Evolutionary conservation across 495 filamentous ascomycete genomes (phyloP), one percentile per base, ranked within the genome.

Genomic region (Polyplosphaeria fusca): DNA sequence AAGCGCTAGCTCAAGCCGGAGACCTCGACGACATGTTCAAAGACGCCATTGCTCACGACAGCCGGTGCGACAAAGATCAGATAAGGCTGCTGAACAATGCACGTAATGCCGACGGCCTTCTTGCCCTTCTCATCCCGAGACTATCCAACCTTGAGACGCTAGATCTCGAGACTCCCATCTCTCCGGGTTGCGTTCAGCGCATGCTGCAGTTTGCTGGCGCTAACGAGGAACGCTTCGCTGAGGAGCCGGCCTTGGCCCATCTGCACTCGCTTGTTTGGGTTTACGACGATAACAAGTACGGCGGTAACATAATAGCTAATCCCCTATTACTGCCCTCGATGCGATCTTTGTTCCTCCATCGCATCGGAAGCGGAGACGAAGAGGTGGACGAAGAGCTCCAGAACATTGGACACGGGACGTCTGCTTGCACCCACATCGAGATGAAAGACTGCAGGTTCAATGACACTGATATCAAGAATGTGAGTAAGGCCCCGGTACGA

Each of bases 231-330:
- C 39, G 9, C 9, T 42, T 42, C 39, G 39, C 9, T 42, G 20
- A 12, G 9, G 14, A 35, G 14, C 9, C 7, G 20, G 39, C 39
- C 9, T 42, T 42, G 9, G 5, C 7, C 5, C 9, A 42, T 13
- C 39, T 42, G 39, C 9, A 19, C 5, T 42, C 39, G 9, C 5
- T 42, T 20, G 9, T 42, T 7, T 42, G 39, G 39, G 39, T 18
- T 5, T 18, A 42, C 20, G 39, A 42, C 39, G 39, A 42, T 19
- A 42, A 42, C 39, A 42, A 42, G 19, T 42, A 42, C 18, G 39
- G 39, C 19, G 39, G 39, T 11, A 19, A 42, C 5, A 20, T 42
- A 5, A 20, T 23, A 9, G 43, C 19, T 14, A 26, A 22, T 9
- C 19, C 22, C 11, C 23, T 27, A 9, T 5, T 46, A 9, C 19